Evolutionary conservation across 305 asterid species (phyloP).

Genomic region (Plantago lanceolata): DNA sequence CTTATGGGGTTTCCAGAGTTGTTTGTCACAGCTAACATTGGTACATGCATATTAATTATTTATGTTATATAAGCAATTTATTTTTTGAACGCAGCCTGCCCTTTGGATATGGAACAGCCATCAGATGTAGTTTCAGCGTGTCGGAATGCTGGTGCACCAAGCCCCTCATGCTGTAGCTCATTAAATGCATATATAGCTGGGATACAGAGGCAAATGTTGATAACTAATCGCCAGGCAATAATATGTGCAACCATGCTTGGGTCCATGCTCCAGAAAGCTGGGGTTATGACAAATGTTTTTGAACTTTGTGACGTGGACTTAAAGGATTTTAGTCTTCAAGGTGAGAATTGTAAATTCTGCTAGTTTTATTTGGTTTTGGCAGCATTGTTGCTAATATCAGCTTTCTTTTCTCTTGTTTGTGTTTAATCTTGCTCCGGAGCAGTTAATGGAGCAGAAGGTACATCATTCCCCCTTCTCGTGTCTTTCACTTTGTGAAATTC

Average conservation of each 20-base stretch:
- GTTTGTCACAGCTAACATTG: neutral
- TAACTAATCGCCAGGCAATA: slow-evolving; percentile 89
- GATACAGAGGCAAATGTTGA: slow-evolving; percentile 81
- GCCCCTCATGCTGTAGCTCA: slow-evolving; percentile 86
- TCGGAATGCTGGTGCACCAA: slow-evolving; percentile 70
- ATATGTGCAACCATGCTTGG: slow-evolving; percentile 74
- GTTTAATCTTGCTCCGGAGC: slow-evolving; percentile 36
- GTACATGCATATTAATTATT: neutral
- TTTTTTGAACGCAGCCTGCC: slow-evolving; percentile 62
- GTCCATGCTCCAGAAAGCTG: slow-evolving; percentile 77
- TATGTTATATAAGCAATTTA: slow-evolving; percentile 1
- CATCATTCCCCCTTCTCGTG: slow-evolving; percentile 16
- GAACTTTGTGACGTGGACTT: slow-evolving; percentile 96
- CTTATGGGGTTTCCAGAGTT: too few species aligned
- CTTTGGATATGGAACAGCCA: slow-evolving; percentile 76
- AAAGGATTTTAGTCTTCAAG: slow-evolving; percentile 96
- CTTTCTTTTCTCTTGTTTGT: slow-evolving; percentile 18
- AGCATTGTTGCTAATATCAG: slow-evolving; percentile 25
- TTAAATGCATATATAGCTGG: slow-evolving; percentile 64
- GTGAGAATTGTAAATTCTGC: slow-evolving; percentile 34
- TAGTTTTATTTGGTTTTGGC: slow-evolving; percentile 8
- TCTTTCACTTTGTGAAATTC: slow-evolving; percentile 3
- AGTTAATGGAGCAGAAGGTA: slow-evolving; percentile 85
- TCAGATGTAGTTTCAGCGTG: slow-evolving; percentile 74
- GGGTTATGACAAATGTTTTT: slow-evolving; percentile 75